Base-by-base conservation (phyloP, 2,329 filamentous ascomycete species). In the Shiraia bambusicola region DNA sequence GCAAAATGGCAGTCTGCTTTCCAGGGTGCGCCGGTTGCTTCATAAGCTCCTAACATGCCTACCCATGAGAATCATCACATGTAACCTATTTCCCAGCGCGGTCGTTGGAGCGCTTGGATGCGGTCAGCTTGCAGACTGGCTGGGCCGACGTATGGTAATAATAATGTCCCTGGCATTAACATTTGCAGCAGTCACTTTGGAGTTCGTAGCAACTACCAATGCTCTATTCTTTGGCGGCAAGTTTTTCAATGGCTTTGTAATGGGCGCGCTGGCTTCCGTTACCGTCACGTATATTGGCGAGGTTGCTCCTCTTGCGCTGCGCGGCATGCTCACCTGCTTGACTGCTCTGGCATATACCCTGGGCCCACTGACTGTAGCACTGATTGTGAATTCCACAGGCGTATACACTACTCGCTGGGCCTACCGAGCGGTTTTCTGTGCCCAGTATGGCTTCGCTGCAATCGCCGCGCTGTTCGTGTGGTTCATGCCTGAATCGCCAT, bases 1-100 rank as follows among this genome's bases (percentile, higher is more conserved):
- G 66, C 70, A 3, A 63, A 68, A 12, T 76, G 73, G 73, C 72
- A 76, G 48, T 65, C 61, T 14, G 72, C 72, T 4, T 74, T 75
- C 45, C 63, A 65, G 28, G 72, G 70, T 9, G 73, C 60, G 0
- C 71, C 72, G 2, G 63, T 73, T 13, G 71, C 72, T 28, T 65
- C 63, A 47, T 66, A 52, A 38, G 62, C 59, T 12, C 43, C 15
- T 3, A 22, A n/a, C 30, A 38, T 28, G 34, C 10, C 8, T 14
- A 5, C n/a, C n/a, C n/a, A n/a, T n/a, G n/a, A n/a, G n/a, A n/a
- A n/a, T n/a, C n/a, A n/a, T n/a, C n/a, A n/a, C n/a, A n/a, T n/a
- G n/a, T n/a, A n/a, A n/a, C n/a, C n/a, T n/a, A n/a, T 14, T 19
- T 4, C 17, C 13, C 16, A 56, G 47, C 22, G 53, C 50, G 34